phyloP scores from a whole-genome alignment of 2,329 filamentous ascomycete species.

The Fusarium multiceps region DNA sequence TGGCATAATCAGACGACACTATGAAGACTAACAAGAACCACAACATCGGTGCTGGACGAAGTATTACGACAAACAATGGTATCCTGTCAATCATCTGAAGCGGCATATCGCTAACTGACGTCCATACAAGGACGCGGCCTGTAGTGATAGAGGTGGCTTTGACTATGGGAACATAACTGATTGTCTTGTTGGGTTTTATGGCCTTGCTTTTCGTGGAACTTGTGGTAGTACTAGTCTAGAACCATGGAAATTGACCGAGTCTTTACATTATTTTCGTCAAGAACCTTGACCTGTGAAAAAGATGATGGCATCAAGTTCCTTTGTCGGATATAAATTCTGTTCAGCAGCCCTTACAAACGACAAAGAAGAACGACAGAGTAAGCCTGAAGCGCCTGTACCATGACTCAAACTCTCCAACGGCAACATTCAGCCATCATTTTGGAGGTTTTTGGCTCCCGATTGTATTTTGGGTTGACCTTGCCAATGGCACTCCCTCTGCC shows the following conservation, averaged over 20 bases:
- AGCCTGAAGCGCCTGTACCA: not conserved
- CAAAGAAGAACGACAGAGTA: not conserved
- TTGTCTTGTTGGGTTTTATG: not conserved
- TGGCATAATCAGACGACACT: not conserved
- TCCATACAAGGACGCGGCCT: not conserved
- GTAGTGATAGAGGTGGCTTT: not conserved
- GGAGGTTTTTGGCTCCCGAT: not conserved
- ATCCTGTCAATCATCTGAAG: not conserved
- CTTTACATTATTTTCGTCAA: rapidly evolving
- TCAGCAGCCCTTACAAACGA: not conserved
- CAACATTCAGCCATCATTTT: not conserved
- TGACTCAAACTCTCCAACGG: not conserved
- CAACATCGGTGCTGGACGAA: not conserved
- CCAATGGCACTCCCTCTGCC: too few relatives aligned
- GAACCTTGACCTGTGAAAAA: rapidly evolving
- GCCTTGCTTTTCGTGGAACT: not conserved
- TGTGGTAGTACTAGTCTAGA: not conserved
- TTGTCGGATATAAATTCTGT: not conserved
- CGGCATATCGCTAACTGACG: not conserved
- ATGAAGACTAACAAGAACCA: not conserved
- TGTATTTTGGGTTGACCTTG: not conserved
- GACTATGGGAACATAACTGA: not conserved
- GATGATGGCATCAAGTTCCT: not conserved
- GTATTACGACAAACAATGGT: not conserved
- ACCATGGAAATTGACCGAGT: not conserved